phyloP scores from a whole-genome alignment of 805 yeast species.

The Millerago galiae region DNA sequence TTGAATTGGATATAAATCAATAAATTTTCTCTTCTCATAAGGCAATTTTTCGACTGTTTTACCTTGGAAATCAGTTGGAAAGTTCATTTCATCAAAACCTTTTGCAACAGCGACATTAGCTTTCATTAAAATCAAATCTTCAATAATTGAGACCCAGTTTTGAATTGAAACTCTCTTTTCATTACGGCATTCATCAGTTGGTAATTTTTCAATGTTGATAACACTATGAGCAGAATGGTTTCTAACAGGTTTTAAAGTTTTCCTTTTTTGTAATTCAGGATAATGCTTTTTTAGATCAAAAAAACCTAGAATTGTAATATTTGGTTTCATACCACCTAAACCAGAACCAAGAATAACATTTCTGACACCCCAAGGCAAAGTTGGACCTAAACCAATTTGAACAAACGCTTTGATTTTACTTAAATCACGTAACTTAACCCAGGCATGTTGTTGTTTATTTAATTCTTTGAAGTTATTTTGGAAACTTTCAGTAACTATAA shows the following conservation, averaged over 20 bases:
- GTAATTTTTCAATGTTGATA: conserved; percentile 41
- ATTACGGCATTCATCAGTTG: conserved; percentile 73
- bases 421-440: conserved; percentile 77
- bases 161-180: conserved; percentile 63
- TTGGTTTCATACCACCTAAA: conserved; percentile 97
- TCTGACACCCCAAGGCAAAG: conserved; percentile 90
- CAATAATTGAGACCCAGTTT: conserved; percentile 90
- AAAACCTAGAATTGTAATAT: conserved; percentile 87
- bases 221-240: conserved; percentile 11
- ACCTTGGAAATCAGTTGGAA: conserved; percentile 42
- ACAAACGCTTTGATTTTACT: conserved; percentile 86
- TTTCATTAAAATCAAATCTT: conserved; percentile 81
- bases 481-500: conserved; percentile 60
- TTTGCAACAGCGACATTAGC: conserved; percentile 92
- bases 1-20: conserved; percentile 94
- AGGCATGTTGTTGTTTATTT: conserved; percentile 66
- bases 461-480: conserved; percentile 64
- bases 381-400: conserved; percentile 83
- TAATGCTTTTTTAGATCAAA: conserved; percentile 50
- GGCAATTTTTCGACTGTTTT: conserved; percentile 26
- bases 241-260: conserved; percentile 6
- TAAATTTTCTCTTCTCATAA: conserved; percentile 39
- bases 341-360: conserved; percentile 92
- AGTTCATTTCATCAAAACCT: conserved; percentile 61
- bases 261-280: conserved; percentile 8